phyloP scores from a whole-genome alignment of 2,329 filamentous ascomycete genomes.

The Aspergillus jensenii region DNA sequence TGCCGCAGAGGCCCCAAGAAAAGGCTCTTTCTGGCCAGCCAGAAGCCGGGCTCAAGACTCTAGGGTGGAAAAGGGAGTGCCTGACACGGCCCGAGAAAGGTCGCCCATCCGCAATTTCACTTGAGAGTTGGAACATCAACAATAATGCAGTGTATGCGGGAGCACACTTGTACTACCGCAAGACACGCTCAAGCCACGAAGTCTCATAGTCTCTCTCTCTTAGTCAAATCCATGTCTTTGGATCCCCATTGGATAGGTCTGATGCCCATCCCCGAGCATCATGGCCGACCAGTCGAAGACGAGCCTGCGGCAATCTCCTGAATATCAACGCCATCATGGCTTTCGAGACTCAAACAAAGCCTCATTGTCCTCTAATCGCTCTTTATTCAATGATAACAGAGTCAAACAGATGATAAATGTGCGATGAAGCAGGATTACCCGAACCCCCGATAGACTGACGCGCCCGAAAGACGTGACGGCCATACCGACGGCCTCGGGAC shows the following conservation, averaged over 20 bases:
- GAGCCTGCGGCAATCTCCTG: background rate
- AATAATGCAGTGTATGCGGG: background rate
- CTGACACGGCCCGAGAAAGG: slow-evolving; percentile 20
- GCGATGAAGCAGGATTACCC: background rate
- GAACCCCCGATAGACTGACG: background rate
- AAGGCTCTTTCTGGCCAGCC: slow-evolving; percentile 2
- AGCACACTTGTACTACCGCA: background rate
- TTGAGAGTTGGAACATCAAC: slow-evolving; percentile 23
- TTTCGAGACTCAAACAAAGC: background rate
- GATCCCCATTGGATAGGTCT: background rate
- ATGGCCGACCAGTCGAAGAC: background rate
- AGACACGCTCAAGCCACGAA: background rate
- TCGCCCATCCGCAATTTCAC: slow-evolving; percentile 24
- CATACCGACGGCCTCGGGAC: background rate
- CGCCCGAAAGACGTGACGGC: background rate
- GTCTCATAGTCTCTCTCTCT: background rate
- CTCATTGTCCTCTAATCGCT: background rate
- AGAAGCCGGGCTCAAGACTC: background rate
- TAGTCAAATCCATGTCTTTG: background rate
- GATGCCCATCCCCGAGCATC: background rate
- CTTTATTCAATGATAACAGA: background rate
- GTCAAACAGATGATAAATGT: background rate
- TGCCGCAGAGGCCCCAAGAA: background rate
- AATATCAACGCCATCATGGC: background rate
- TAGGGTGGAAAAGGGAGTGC: slow-evolving; percentile 14